Evolutionary conservation across 805 yeast species (phyloP), one percentile per base, ranked within the genome.

Genomic region (Candida tallmaniae): DNA sequence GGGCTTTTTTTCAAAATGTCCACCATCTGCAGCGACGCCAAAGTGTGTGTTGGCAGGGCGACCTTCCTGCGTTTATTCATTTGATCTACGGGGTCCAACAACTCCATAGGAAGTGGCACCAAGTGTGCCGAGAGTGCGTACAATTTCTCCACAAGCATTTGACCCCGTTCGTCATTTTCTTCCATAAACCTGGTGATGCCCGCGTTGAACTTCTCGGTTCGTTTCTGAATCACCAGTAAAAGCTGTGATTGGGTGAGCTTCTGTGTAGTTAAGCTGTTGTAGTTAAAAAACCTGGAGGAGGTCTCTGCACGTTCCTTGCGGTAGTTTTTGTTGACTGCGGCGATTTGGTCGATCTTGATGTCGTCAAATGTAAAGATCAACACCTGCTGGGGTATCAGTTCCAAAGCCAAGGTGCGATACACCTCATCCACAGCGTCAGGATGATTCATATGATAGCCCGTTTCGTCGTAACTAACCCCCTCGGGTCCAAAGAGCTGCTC

Each of bases 321-420:
- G 20, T 28, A 35, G 29, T 52, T 65, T 44, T 50, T 54, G 12
- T 54, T 34, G 0, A 46, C 44, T 5, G 63, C 52, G 0, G 63
- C 60, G 55, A 72, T 27, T 62, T 72, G 65, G 67, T 74, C 44
- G 62, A 75, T 47, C 64, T 73, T 48, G 10, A 83, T 84, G 54
- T 89, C 95, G 12, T 76, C 67, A 54, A 89, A 85, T 44, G 83
- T 89, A 50, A 89, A 83, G 1, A 7, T 55, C 35, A 28, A 62
- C 58, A 33, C 25, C 40, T 74, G 36, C 28, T 70, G 14, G 76
- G 57, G 29, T 73, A 65, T 36, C 66, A 74, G 26, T 74, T 62
- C 49, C 12, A 76, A 82, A 8, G 62, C 58, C 26, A 75, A 78
- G 29, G 74, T 73, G 46, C 77, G 81, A 26, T 74, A 65, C 32